Evolutionary conservation across 2,329 filamentous ascomycete genomes (phyloP).

Genomic region (Microsporum canis): DNA sequence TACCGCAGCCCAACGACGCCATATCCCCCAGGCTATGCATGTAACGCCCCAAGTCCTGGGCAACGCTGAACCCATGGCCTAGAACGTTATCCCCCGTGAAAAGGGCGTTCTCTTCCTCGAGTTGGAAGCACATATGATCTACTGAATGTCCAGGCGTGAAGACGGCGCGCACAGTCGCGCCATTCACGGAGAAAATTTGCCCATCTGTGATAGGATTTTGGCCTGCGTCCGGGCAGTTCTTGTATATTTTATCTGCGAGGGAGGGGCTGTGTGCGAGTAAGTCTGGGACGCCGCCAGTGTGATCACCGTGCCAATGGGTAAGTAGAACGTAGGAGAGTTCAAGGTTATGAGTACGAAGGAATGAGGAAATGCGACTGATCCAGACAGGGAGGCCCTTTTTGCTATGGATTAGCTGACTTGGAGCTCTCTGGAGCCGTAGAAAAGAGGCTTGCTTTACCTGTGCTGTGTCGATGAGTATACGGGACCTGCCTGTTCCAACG

Average conservation of each 20-base stretch:
- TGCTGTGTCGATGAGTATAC: neutral
- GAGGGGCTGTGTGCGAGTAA: neutral
- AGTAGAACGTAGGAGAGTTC: neutral
- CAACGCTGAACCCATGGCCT: slow-evolving; percentile 42
- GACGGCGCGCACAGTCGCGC: slow-evolving; percentile 10
- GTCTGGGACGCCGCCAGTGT: neutral
- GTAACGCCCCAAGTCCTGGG: slow-evolving; percentile 31
- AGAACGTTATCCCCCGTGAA: slow-evolving; percentile 75
- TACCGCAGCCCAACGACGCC: slow-evolving; percentile 42
- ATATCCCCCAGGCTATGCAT: slow-evolving; percentile 42
- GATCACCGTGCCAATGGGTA: neutral
- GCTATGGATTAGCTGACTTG: neutral
- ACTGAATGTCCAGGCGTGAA: slow-evolving; percentile 56
- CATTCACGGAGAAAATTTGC: slow-evolving; percentile 42
- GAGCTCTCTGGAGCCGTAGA: neutral
- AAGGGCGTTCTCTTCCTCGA: slow-evolving; percentile 61
- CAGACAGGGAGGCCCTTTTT: neutral
- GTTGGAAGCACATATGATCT: slow-evolving; percentile 63
- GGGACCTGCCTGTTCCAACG: neutral
- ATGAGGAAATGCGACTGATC: neutral
- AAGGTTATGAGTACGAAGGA: neutral
- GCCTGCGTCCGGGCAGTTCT: slow-evolving; percentile 45
- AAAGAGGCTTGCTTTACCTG: neutral
- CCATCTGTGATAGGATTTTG: slow-evolving; percentile 47
- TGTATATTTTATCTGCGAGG: slow-evolving; percentile 26